Evolutionary conservation across 441 rosid species (phyloP).

Genomic region (Adansonia madagascariensis): DNA sequence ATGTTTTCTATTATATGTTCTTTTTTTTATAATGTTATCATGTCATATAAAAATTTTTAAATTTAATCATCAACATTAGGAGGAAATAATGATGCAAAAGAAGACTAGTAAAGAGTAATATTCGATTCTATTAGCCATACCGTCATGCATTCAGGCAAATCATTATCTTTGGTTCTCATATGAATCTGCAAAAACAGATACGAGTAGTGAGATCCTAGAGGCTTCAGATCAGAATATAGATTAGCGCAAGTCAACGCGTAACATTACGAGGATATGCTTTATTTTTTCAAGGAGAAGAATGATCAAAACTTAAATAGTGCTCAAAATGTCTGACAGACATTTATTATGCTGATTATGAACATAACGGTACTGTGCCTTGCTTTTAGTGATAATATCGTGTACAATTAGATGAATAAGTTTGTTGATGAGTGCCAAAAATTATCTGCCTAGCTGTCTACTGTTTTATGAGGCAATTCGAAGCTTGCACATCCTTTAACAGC

Average conservation of each 20-base stretch:
- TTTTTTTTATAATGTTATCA: too few species aligned
- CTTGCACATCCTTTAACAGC: background rate
- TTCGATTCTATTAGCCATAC: slow-evolving; percentile 38
- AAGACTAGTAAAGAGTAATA: background rate
- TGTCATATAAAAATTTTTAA: too few species aligned
- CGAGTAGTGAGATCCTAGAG: slow-evolving; percentile 23
- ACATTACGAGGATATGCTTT: background rate
- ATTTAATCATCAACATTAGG: background rate
- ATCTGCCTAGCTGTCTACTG: background rate
- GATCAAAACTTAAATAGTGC: background rate
- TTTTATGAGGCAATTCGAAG: background rate
- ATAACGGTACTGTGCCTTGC: background rate
- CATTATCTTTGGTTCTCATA: slow-evolving; percentile 71
- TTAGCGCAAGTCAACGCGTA: background rate
- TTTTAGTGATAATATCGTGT: background rate
- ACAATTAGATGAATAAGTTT: background rate
- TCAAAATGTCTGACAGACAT: background rate
- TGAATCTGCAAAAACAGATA: slow-evolving; percentile 58
- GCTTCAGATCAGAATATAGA: background rate
- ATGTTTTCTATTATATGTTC: too few species aligned
- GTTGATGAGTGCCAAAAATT: background rate
- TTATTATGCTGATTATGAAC: background rate
- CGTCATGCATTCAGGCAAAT: slow-evolving; percentile 75
- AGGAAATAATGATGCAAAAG: background rate
- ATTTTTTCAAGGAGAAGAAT: background rate